A percentile compares a stretch with the other conserved stretches of the same genome.
Evolutionary conservation across 2,329 filamentous ascomycete species (phyloP).

Genomic region (Seiridium cupressi): DNA sequence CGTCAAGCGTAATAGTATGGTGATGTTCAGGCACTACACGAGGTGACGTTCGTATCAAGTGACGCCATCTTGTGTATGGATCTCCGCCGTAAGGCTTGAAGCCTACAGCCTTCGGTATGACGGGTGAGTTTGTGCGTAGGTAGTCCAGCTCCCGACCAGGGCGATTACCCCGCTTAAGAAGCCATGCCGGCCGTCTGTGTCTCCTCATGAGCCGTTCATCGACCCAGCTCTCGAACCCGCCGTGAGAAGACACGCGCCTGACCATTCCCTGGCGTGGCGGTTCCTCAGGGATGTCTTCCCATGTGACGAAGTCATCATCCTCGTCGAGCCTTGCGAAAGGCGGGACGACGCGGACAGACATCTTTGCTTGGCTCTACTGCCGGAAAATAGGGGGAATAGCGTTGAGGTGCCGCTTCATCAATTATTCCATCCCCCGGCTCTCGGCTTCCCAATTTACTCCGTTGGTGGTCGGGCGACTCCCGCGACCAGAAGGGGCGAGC

Average conservation of each 20-base stretch:
- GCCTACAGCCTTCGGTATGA: slow-evolving; percentile 49
- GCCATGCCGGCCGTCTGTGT: slow-evolving; percentile 44
- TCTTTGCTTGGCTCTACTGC: background rate
- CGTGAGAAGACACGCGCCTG: slow-evolving; percentile 30
- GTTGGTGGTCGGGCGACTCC: too few species aligned
- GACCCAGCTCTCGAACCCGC: slow-evolving; percentile 32
- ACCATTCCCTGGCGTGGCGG: slow-evolving; percentile 14
- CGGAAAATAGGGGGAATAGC: background rate
- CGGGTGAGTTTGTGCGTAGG: slow-evolving; percentile 55
- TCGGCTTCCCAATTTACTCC: too few species aligned
- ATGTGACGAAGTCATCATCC: background rate
- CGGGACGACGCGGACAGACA: slow-evolving; percentile 1
- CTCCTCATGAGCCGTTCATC: slow-evolving; percentile 28
- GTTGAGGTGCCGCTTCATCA: background rate
- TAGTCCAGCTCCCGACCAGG: slow-evolving; percentile 59
- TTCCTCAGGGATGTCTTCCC: slow-evolving; percentile 1
- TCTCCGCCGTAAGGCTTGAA: slow-evolving; percentile 39
- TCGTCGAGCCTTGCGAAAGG: slow-evolving; percentile 1
- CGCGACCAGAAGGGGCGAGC: too few species aligned
- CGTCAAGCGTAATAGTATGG: slow-evolving; percentile 22
- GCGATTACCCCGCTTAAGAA: slow-evolving; percentile 42
- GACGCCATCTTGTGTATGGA: slow-evolving; percentile 46
- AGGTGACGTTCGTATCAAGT: slow-evolving; percentile 52
- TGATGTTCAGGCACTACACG: slow-evolving; percentile 43
- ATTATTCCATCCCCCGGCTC: background rate